Evolutionary conservation across 345 rosid species (phyloP).

Genomic region (Salix brachista): DNA sequence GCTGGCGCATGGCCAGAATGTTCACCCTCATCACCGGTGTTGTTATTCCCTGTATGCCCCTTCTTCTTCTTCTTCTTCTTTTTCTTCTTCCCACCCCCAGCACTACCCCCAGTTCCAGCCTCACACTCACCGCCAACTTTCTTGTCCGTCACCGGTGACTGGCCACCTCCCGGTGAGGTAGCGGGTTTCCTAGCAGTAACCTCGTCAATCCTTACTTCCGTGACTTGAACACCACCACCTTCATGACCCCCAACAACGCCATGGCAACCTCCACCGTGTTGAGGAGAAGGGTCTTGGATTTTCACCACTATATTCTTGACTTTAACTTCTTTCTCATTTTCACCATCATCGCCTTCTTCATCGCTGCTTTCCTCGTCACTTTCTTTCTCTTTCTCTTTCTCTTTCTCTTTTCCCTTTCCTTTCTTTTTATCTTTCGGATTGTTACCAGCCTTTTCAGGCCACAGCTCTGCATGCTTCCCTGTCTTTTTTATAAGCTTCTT

Average conservation of each 20-base stretch:
- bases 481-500: constrained; percentile 17
- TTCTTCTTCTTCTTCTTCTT: constrained; percentile 56
- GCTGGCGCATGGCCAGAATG: constrained; percentile 22
- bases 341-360: constrained; percentile 35
- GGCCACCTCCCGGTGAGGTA: constrained; percentile 12
- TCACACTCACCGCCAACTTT: constrained; percentile 13
- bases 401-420: constrained; percentile 17
- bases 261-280: not conserved
- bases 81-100: constrained; percentile 18
- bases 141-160: constrained; percentile 33
- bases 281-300: constrained; percentile 2
- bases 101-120: constrained; percentile 14
- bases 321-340: constrained; percentile 5
- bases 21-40: constrained; percentile 13
- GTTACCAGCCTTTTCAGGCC: constrained; percentile 43
- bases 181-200: constrained; percentile 13
- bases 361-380: constrained; percentile 16
- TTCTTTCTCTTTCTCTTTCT: constrained; percentile 13
- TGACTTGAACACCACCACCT: constrained; percentile 6
- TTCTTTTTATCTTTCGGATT: constrained; percentile 37
- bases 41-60: constrained; percentile 34
- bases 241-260: not conserved
- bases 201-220: constrained; percentile 22
- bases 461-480: constrained; percentile 32
- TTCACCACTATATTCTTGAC: not conserved